phyloP scores from a whole-genome alignment of 2,329 filamentous ascomycete genomes.

The Nothophoma quercina region DNA sequence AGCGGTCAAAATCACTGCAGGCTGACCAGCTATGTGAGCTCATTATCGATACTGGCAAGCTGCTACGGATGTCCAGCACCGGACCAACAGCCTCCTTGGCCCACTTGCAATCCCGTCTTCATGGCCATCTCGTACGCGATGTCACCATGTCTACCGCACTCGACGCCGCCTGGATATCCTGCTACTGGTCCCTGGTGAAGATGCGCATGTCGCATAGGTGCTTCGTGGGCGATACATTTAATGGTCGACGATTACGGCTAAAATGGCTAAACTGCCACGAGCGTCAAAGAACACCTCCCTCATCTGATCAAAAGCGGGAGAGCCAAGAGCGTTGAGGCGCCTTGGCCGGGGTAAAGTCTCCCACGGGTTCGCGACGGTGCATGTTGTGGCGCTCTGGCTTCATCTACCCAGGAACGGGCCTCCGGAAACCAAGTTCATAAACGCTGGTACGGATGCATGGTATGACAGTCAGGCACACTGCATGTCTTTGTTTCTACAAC shows the following conservation, averaged over 20 bases:
- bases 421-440: not conserved
- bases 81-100: too few relatives aligned
- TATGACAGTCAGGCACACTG: not conserved
- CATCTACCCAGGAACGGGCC: not conserved
- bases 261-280: not conserved
- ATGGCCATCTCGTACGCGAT: too few relatives aligned
- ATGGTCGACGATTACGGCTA: not conserved
- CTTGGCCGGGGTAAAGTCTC: conserved; percentile 8
- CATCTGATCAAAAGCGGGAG: not conserved
- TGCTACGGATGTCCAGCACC: too few relatives aligned
- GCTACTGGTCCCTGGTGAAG: too few relatives aligned
- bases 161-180: too few relatives aligned
- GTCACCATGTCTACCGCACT: too few relatives aligned
- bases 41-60: too few relatives aligned
- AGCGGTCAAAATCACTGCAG: too few relatives aligned
- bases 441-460: not conserved
- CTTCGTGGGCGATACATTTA: too few relatives aligned
- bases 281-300: not conserved
- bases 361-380: not conserved
- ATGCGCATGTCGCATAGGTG: not conserved
- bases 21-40: too few relatives aligned
- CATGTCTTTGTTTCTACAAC: too few relatives aligned
- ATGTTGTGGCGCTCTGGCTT: not conserved
- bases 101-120: too few relatives aligned
- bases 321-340: not conserved